These are phyloP conservation scores for Fusarium sp. DNA, from an alignment of 2,329 filamentous ascomycete genomes.

Conservation along the genomic window DNA sequence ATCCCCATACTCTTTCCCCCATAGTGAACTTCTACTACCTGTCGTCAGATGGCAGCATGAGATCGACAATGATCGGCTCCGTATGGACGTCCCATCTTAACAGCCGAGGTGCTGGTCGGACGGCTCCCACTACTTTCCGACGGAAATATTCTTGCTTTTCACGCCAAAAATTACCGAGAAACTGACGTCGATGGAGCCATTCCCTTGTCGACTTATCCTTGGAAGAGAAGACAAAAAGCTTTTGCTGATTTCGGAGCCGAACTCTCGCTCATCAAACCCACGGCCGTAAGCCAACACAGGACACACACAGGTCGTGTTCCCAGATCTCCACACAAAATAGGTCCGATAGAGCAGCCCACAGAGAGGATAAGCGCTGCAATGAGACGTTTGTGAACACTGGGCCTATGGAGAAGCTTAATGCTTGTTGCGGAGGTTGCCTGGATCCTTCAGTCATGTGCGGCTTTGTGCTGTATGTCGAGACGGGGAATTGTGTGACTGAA, in stretches of 20 bases:
- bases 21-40: background rate
- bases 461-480: background rate
- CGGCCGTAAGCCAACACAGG: background rate
- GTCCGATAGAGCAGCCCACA: conserved; percentile 17
- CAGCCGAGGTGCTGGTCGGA: conserved; percentile 22
- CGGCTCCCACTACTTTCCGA: background rate
- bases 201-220: background rate
- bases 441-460: conserved; percentile 10
- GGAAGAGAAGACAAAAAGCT: background rate
- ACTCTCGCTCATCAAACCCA: background rate
- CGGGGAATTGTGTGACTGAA: background rate
- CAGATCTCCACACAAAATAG: conserved; percentile 31
- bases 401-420: conserved; percentile 15
- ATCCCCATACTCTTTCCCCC: conserved; percentile 8
- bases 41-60: background rate
- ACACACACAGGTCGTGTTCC: too few relatives aligned
- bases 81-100: conserved; percentile 24
- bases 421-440: background rate
- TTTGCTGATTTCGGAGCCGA: conserved; percentile 17
- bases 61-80: conserved; percentile 8
- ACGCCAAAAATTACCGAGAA: background rate
- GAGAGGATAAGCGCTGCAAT: conserved; percentile 27
- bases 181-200: conserved; percentile 24
- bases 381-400: conserved; percentile 3
- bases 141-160: background rate